These are phyloP conservation scores for Blastomyces parvus DNA, from an alignment of 2,329 filamentous ascomycete genomes.

Conservation along the genomic window DNA sequence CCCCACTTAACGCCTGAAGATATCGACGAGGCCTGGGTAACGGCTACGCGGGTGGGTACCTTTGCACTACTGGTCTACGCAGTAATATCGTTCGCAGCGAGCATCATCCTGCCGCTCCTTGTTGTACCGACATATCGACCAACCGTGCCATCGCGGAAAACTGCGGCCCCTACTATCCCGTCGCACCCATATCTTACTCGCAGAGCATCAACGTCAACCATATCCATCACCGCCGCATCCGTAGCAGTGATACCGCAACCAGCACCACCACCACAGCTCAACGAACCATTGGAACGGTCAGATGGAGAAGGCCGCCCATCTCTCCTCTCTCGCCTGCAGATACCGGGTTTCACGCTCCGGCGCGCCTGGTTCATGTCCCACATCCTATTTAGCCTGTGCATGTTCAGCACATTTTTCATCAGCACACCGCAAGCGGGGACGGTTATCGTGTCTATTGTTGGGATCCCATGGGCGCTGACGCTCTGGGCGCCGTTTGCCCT, in stretches of 20 bases:
- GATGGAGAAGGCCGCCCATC: constrained; percentile 18
- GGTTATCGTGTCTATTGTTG: constrained; percentile 67
- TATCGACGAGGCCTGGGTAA: constrained; percentile 70
- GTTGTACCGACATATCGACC: constrained; percentile 65
- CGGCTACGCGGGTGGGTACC: constrained; percentile 76
- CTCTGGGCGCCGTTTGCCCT: constrained; percentile 94
- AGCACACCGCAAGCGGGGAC: constrained; percentile 62
- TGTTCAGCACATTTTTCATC: constrained; percentile 76
- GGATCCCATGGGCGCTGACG: constrained; percentile 84
- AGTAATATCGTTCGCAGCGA: constrained; percentile 70
- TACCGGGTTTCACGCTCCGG: constrained; percentile 76
- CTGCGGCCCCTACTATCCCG: constrained; percentile 12
- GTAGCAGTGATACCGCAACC: constrained; percentile 22
- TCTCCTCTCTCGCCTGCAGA: constrained; percentile 55
- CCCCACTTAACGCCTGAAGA: constrained; percentile 67
- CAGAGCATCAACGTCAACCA: constrained; percentile 26
- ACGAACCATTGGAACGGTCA: constrained; percentile 7
- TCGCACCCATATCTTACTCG: constrained; percentile 18
- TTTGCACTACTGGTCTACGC: constrained; percentile 85
- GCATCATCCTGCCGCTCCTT: constrained; percentile 75
- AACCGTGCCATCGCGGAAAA: constrained; percentile 11
- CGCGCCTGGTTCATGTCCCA: constrained; percentile 80
- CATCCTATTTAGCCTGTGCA: constrained; percentile 70
- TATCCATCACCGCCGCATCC: constrained; percentile 24
- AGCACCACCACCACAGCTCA: neutral